These are phyloP conservation scores for Termitomyces sp. DNA, from an alignment of 1,284 basidiomycete genomes.

Conservation along the genomic window DNA sequence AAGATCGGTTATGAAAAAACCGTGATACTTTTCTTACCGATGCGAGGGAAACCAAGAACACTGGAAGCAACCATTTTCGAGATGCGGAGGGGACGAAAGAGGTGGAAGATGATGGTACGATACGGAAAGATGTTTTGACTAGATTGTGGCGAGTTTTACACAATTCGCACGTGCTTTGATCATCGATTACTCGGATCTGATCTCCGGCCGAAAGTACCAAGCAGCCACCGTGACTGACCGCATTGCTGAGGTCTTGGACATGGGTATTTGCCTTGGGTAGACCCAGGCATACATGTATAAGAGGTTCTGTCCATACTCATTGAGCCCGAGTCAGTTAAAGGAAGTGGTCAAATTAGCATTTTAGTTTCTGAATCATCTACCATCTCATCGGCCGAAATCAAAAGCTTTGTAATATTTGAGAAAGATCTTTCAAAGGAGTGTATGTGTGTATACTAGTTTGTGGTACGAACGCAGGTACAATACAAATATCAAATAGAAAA, in stretches of 20 bases:
- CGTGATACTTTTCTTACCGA: conserved; percentile 52
- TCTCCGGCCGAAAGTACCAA: conserved; percentile 2
- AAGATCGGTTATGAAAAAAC: not conserved
- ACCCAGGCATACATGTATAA: not conserved
- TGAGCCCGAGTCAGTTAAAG: not conserved
- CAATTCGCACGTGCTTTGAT: conserved; percentile 30
- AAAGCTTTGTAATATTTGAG: not conserved
- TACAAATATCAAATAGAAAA: conserved; percentile 5
- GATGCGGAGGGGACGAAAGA: conserved; percentile 15
- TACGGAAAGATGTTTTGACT: conserved; percentile 17
- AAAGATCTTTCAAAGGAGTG: conserved; percentile 4
- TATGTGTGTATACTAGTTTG: conserved; percentile 6
- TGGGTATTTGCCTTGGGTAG: not conserved
- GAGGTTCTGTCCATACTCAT: not conserved
- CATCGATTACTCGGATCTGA: conserved; percentile 26
- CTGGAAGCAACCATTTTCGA: conserved; percentile 71
- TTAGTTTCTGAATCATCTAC: not conserved
- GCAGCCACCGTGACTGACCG: no score
- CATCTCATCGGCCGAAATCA: not conserved
- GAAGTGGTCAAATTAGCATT: not conserved
- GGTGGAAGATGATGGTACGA: conserved; percentile 27
- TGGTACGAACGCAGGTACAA: not conserved
- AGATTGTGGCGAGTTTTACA: conserved; percentile 23
- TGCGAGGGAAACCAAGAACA: conserved; percentile 96
- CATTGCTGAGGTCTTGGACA: no score